Percentiles rank a stretch among this genome's conserved stretches.
phyloP scores from a whole-genome alignment of 2,329 filamentous ascomycete genomes.

The Talaromyces sp. region DNA sequence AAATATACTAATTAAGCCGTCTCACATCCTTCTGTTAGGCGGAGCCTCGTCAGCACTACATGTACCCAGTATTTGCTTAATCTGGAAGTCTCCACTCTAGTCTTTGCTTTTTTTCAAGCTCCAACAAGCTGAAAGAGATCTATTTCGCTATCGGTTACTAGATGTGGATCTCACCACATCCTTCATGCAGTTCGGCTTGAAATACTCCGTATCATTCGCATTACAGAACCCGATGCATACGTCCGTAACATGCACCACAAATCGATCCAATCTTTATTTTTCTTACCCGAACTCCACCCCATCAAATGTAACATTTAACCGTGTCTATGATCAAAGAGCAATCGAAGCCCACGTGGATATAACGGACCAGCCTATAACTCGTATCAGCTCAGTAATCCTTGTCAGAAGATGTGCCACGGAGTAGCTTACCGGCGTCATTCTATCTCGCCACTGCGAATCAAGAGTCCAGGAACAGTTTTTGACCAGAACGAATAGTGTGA shows the following conservation, averaged over 20 bases:
- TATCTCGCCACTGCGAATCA: neutral
- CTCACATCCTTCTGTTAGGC: no score
- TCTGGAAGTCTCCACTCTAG: no score
- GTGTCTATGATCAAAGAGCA: neutral
- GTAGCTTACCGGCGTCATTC: neutral
- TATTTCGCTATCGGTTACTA: no score
- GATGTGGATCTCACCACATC: no score
- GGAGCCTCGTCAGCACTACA: no score
- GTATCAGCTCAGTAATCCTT: neutral
- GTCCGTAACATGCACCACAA: neutral
- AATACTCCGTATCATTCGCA: no score
- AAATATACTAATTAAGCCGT: no score
- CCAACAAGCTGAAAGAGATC: no score
- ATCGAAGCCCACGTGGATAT: neutral
- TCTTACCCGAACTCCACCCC: neutral
- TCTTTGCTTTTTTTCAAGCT: no score
- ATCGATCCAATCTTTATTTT: neutral
- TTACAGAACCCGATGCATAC: no score
- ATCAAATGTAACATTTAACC: neutral
- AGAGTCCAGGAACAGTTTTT: neutral
- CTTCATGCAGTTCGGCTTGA: no score
- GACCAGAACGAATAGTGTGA: neutral
- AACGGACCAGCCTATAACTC: neutral
- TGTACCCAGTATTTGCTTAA: no score
- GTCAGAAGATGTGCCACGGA: neutral